phyloP scores from a whole-genome alignment of 1,284 basidiomycete genomes.

The Leccinum fallax region DNA sequence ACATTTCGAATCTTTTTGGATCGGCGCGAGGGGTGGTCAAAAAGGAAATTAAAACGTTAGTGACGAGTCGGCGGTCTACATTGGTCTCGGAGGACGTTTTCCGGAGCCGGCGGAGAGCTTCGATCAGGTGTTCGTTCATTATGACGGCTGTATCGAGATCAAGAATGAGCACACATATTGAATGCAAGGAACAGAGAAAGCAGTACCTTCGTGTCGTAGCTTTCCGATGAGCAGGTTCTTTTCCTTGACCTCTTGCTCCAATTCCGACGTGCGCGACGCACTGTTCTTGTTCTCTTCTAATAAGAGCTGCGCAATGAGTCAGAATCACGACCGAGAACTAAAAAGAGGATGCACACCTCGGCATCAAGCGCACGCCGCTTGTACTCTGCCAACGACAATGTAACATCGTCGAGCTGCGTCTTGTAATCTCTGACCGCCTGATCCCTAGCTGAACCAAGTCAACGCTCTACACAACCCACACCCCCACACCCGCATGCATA shows the following conservation, averaged over 20 bases:
- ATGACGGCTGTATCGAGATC: constrained; percentile 70
- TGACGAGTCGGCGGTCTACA: constrained; percentile 92
- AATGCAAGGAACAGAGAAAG: not conserved
- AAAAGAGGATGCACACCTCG: constrained; percentile 57
- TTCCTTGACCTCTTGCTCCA: constrained; percentile 93
- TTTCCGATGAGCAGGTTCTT: constrained; percentile 92
- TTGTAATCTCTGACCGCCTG: constrained; percentile 85
- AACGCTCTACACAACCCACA: constrained; percentile 4
- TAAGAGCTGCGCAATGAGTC: constrained; percentile 47
- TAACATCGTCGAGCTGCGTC: constrained; percentile 67
- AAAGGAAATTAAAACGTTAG: constrained; percentile 94
- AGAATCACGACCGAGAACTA: constrained; percentile 1
- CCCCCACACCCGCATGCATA: constrained; percentile 1
- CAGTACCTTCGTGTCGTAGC: constrained; percentile 84
- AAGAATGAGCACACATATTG: constrained; percentile 37
- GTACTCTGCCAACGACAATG: constrained; percentile 79
- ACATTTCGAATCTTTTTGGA: constrained; percentile 96
- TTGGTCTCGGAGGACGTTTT: constrained; percentile 85
- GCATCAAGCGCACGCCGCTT: constrained; percentile 86
- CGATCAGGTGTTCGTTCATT: constrained; percentile 96
- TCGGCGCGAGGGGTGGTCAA: constrained; percentile 89
- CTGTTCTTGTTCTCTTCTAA: constrained; percentile 76
- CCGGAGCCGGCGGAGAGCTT: constrained; percentile 91
- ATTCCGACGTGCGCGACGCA: constrained; percentile 62
- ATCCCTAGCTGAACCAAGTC: constrained; percentile 47